phyloP scores from a whole-genome alignment of 805 yeast genomes.

The Saccharomycopsis synnaedendra region DNA sequence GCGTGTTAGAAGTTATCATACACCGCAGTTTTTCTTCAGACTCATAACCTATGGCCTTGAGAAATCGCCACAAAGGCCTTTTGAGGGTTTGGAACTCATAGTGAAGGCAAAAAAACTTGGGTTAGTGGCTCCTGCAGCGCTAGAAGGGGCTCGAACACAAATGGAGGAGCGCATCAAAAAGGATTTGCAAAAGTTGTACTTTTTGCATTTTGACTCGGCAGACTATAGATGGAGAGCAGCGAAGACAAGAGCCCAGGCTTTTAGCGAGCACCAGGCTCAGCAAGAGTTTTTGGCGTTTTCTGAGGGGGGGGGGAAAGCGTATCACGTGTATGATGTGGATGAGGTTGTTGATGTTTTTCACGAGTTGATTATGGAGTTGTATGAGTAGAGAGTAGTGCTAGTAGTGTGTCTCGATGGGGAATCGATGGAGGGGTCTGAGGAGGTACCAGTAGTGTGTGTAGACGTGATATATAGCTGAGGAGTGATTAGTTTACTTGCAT shows the following conservation, averaged over 20 bases:
- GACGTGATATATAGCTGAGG: too few species aligned
- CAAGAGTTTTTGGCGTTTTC: conserved; percentile 2
- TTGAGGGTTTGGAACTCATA: conserved; percentile 1
- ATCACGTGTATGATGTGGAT: not conserved
- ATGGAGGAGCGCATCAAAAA: not conserved
- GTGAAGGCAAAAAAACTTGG: not conserved
- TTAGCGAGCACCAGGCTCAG: conserved; percentile 1
- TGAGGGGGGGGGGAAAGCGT: not conserved
- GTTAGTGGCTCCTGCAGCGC: not conserved
- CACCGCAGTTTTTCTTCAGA: not conserved
- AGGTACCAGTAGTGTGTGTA: too few species aligned
- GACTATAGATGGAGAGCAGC: conserved; percentile 1
- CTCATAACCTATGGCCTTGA: not conserved
- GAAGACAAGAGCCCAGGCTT: not conserved
- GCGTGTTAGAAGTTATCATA: not conserved
- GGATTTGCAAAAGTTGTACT: not conserved
- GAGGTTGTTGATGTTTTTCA: not conserved
- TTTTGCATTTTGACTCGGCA: not conserved
- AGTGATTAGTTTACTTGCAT: too few species aligned
- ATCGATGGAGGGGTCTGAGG: too few species aligned
- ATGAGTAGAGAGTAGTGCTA: not conserved
- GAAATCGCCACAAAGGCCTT: not conserved
- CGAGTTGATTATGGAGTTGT: not conserved
- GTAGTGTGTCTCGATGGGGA: too few species aligned
- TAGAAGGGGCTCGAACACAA: not conserved